phyloP scores from a whole-genome alignment of 208 protist genomes.

The Crithidia thermophila region DNA sequence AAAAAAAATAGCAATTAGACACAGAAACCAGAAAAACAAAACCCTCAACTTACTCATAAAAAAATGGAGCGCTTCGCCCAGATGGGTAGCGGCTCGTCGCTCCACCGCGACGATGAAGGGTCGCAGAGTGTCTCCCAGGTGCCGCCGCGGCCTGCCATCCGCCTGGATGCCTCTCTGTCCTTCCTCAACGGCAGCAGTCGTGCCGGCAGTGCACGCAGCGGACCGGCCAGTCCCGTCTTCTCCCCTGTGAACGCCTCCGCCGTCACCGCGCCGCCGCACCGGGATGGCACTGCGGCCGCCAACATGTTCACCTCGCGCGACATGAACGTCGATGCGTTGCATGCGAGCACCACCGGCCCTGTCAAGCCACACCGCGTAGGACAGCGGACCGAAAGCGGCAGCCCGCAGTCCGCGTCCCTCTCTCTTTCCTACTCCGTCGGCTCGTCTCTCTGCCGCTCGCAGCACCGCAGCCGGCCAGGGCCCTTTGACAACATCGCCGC shows the following conservation, averaged over 20 bases:
- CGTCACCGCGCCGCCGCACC: constrained; percentile 2
- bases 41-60: not conserved
- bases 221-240: constrained; percentile 25
- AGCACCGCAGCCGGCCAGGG: not conserved
- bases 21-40: constrained; percentile 4
- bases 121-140: constrained; percentile 48
- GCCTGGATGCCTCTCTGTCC: constrained; percentile 36
- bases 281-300: not conserved
- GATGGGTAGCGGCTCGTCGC: constrained; percentile 14
- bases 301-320: constrained; percentile 23
- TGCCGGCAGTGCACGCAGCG: constrained; percentile 14
- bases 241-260: not conserved
- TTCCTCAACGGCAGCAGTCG: constrained; percentile 22
- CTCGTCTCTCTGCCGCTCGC: not conserved
- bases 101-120: constrained; percentile 24
- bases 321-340: constrained; percentile 9
- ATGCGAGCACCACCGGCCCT: no score
- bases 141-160: constrained; percentile 39
- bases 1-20: constrained; percentile 2
- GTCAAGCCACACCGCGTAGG: not conserved
- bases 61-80: constrained; percentile 18
- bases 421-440: constrained; percentile 14
- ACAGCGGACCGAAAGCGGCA: not conserved
- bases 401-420: not conserved
- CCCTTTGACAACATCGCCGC: no score